These are phyloP conservation scores for Starmerella vitae DNA, from an alignment of 805 yeast species.

Conservation along the genomic window DNA sequence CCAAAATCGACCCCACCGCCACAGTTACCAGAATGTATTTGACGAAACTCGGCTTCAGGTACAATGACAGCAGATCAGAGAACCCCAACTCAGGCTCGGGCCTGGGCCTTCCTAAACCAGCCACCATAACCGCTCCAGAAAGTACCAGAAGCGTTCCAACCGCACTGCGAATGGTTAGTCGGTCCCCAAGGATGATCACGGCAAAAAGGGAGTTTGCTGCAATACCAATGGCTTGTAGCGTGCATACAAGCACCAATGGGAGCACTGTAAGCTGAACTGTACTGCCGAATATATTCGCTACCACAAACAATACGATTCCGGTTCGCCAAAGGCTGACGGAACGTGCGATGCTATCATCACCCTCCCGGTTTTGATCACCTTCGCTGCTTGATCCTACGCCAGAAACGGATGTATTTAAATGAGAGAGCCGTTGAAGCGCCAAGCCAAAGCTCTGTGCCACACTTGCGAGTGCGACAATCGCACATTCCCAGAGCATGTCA, in stretches of 20 bases:
- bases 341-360: neutral
- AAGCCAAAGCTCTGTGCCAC: conserved; percentile 72
- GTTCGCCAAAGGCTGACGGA: conserved; percentile 43
- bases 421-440: conserved; percentile 69
- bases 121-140: conserved; percentile 64
- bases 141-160: conserved; percentile 57
- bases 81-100: conserved; percentile 42
- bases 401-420: no score
- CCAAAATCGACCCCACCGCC: conserved; percentile 24
- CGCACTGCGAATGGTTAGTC: conserved; percentile 43
- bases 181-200: conserved; percentile 50
- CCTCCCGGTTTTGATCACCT: no score
- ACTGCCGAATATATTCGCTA: conserved; percentile 68
- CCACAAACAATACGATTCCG: conserved; percentile 58
- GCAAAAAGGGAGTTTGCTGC: conserved; percentile 74
- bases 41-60: conserved; percentile 37
- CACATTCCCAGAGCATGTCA: conserved; percentile 10
- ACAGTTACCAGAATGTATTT: conserved; percentile 39
- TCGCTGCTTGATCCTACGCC: no score
- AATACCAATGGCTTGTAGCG: conserved; percentile 76
- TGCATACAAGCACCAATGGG: conserved; percentile 67
- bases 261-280: conserved; percentile 70
- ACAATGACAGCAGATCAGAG: conserved; percentile 34
- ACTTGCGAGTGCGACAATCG: conserved; percentile 60
- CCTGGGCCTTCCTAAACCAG: conserved; percentile 47